These are phyloP conservation scores for Candida broadrunensis DNA, from an alignment of 805 yeast species.

Conservation along the genomic window DNA sequence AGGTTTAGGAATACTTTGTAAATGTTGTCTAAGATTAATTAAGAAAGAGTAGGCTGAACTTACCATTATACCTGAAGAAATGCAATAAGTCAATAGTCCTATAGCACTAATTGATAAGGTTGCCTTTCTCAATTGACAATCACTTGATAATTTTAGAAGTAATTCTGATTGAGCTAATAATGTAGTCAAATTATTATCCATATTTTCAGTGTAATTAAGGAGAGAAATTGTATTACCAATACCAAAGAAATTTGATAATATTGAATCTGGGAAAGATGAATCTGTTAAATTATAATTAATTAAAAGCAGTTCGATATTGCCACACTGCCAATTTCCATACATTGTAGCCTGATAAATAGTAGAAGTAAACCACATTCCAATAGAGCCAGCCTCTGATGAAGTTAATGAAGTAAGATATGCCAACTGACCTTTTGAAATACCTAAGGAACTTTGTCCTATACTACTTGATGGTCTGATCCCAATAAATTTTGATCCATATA, in stretches of 20 bases:
- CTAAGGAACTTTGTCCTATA: neutral
- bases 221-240: neutral
- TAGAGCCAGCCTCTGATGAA: slow-evolving; percentile 5
- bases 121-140: slow-evolving; percentile 5
- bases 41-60: neutral
- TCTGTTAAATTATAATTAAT: slow-evolving; percentile 7
- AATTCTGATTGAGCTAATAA: neutral
- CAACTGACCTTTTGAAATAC: slow-evolving; percentile 3
- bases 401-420: slow-evolving; percentile 6
- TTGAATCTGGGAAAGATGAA: neutral
- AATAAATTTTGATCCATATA: slow-evolving; percentile 1
- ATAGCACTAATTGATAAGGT: slow-evolving; percentile 1
- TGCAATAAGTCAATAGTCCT: slow-evolving; percentile 3
- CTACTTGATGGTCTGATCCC: slow-evolving; percentile 2
- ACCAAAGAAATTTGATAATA: slow-evolving; percentile 1
- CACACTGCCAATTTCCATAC: slow-evolving; percentile 8
- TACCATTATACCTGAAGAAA: neutral
- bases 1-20: neutral
- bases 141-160: slow-evolving; percentile 1
- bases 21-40: neutral
- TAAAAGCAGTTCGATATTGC: slow-evolving; percentile 2
- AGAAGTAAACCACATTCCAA: slow-evolving; percentile 9
- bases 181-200: neutral
- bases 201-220: slow-evolving; percentile 4
- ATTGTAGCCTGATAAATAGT: slow-evolving; percentile 5